Evolutionary conservation across 1,284 basidiomycete species (phyloP), one percentile per base, ranked within the genome.

Genomic region (Cutaneotrichosporon sp.): DNA sequence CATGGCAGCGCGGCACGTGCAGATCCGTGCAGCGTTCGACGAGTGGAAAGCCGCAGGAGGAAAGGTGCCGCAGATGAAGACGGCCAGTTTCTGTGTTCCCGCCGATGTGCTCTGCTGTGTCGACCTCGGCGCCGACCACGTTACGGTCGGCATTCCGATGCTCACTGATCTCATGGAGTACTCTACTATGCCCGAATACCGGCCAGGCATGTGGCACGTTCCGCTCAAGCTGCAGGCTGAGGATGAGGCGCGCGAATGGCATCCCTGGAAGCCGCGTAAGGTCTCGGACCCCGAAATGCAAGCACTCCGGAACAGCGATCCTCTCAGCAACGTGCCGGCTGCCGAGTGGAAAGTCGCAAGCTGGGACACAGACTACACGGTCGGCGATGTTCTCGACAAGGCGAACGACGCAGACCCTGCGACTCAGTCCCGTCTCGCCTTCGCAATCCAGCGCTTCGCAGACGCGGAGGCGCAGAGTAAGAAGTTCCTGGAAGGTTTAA

Each of bases 1-100:
- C 5, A 60, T 61, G 58, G 55, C 66, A 0, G 32, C 51, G 31
- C 61, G 68, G 14, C 60, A 64, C 54, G 55, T 62, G 33, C 66
- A 65, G 35, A 69, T 70, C 38, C 60, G 66, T 20, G 57, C 60
- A 31, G 58, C 60, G 10, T 68, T 63, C 39, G 58, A 61, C 53
- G 41, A 57, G 16, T 49, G 66, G 9, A 51, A 61, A 47, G 56
- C 54, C 37, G 61, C 61, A 3, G 64, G 65, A 44, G 56, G 61
- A 46, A 39, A 51, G 0, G 59, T 60, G 39, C 66, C 66, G 19
- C 56, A 61, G 20, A 67, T 65, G 63, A 68, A 67, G 55, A 57
- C 61, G 16, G 68, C 68, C 12, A 60, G 59, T 60, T 69, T 53
- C 46, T 25, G 17, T 19, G 14, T 24, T 7, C 24, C 56, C 38